Conservation (phyloP, 2,329 filamentous ascomycete species). For the Sporothrix globosa region DNA sequence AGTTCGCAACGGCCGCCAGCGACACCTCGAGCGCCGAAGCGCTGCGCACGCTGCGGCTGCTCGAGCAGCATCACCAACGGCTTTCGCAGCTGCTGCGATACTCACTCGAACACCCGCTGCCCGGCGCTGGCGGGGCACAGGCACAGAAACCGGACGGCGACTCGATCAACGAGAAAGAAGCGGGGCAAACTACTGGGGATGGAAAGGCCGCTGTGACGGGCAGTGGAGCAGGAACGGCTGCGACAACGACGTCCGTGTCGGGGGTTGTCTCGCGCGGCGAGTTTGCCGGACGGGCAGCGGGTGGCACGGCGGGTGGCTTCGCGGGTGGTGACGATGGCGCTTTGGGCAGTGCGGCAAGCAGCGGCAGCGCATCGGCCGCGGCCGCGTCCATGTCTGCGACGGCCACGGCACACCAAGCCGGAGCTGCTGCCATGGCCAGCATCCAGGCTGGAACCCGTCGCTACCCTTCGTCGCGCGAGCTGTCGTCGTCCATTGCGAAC, state of each 20-base stretch:
- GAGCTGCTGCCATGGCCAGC: constrained; percentile 32
- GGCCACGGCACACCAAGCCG: constrained; percentile 36
- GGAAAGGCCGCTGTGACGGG: constrained; percentile 36
- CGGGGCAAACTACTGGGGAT: constrained; percentile 36
- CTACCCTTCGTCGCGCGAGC: constrained; percentile 65
- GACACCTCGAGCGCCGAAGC: constrained; percentile 71
- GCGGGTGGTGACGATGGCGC: background rate
- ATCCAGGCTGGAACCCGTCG: constrained; percentile 44
- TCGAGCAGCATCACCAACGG: constrained; percentile 84
- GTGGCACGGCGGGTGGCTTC: background rate
- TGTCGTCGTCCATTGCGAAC: constrained; percentile 82
- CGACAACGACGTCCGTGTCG: constrained; percentile 33
- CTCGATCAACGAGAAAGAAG: constrained; percentile 27
- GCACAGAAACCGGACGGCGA: constrained; percentile 8
- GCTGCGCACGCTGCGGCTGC: constrained; percentile 77
- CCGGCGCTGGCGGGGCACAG: constrained; percentile 32
- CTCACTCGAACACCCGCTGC: constrained; percentile 59
- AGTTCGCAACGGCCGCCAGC: constrained; percentile 82
- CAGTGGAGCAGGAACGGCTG: background rate
- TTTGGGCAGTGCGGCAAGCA: background rate
- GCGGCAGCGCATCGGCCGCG: background rate
- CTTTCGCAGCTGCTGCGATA: constrained; percentile 81
- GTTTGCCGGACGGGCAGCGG: constrained; percentile 23
- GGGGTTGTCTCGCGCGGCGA: constrained; percentile 35
- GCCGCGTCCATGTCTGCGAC: constrained; percentile 38